A percentile compares a stretch with the other conserved stretches of the same genome.
Conservation (phyloP, 1,284 basidiomycete species). For the Ceratorhiza oryzae-sativae region DNA sequence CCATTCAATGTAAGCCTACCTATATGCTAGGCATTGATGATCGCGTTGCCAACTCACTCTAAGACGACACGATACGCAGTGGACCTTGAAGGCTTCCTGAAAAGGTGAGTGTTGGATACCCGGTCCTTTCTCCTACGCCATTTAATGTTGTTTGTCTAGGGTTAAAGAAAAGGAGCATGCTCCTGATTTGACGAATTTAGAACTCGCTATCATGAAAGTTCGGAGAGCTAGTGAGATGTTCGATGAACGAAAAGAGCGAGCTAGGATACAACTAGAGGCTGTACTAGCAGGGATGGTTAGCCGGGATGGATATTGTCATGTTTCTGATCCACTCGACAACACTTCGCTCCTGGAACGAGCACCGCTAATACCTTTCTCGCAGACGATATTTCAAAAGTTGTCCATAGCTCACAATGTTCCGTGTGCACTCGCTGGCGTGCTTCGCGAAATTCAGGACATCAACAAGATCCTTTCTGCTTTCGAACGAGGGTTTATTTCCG, state of each 20-base stretch:
- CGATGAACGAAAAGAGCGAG: conserved; percentile 51
- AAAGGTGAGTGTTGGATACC: conserved; percentile 52
- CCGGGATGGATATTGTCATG: too few relatives aligned
- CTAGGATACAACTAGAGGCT: neutral
- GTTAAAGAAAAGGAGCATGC: conserved; percentile 53
- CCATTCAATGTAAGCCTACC: conserved; percentile 44
- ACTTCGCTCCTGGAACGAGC: neutral
- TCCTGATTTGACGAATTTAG: conserved; percentile 60
- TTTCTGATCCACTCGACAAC: neutral
- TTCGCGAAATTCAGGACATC: neutral
- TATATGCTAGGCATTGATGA: neutral
- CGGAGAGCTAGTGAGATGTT: conserved; percentile 61
- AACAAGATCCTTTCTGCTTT: conserved; percentile 75
- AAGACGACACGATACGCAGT: conserved; percentile 79
- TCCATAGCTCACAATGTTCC: neutral
- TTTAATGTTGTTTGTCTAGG: conserved; percentile 50
- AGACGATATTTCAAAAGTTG: neutral
- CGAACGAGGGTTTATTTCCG: conserved; percentile 85
- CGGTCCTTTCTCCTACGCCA: neutral
- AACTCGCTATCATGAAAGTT: conserved; percentile 59
- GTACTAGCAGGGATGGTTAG: too few relatives aligned
- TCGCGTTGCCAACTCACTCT: conserved; percentile 60
- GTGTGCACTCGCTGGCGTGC: neutral
- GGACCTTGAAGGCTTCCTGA: conserved; percentile 67
- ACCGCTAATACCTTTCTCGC: neutral